phyloP scores from a whole-genome alignment of 2,329 filamentous ascomycete species.

The Scorias spongiosa region DNA sequence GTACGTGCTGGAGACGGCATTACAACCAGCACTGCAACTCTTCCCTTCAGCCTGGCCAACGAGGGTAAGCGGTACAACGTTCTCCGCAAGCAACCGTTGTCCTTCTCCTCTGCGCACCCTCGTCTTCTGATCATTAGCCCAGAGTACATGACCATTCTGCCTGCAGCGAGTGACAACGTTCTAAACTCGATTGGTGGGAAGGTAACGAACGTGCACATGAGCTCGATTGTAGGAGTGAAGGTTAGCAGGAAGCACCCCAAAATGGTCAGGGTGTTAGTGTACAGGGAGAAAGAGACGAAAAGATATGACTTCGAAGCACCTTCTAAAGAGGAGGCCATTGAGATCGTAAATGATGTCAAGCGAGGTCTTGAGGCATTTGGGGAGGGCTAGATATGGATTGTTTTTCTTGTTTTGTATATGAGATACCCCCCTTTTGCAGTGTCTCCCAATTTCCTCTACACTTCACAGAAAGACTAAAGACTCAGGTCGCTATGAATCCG shows the following conservation, averaged over 20 bases:
- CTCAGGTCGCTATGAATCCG: too few relatives aligned
- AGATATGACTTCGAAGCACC: constrained; percentile 75
- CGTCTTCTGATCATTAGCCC: constrained; percentile 66
- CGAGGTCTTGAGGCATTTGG: constrained; percentile 35
- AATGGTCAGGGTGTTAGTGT: constrained; percentile 67
- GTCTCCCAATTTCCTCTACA: too few relatives aligned
- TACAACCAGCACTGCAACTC: constrained; percentile 20
- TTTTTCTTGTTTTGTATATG: neutral
- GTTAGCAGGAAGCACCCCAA: constrained; percentile 65
- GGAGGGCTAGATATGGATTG: constrained; percentile 4
- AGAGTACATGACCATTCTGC: constrained; percentile 77
- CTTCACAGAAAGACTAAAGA: too few relatives aligned
- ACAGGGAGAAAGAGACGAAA: constrained; percentile 61
- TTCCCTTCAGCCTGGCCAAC: constrained; percentile 20
- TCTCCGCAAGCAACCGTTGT: constrained; percentile 69
- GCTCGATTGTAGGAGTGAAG: constrained; percentile 68
- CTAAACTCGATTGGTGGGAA: constrained; percentile 35
- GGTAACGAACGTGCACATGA: constrained; percentile 67
- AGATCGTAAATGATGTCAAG: constrained; percentile 65
- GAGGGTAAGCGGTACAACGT: constrained; percentile 56
- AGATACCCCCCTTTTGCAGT: neutral
- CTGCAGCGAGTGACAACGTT: constrained; percentile 27
- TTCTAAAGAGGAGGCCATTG: constrained; percentile 54
- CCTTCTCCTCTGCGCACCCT: constrained; percentile 61
- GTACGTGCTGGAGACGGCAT: constrained; percentile 16